A percentile compares a stretch with the other conserved stretches of the same genome.
These are phyloP conservation scores for Hypoxylon perforatum DNA, from an alignment of 495 filamentous ascomycete genomes.

Conservation along the genomic window DNA sequence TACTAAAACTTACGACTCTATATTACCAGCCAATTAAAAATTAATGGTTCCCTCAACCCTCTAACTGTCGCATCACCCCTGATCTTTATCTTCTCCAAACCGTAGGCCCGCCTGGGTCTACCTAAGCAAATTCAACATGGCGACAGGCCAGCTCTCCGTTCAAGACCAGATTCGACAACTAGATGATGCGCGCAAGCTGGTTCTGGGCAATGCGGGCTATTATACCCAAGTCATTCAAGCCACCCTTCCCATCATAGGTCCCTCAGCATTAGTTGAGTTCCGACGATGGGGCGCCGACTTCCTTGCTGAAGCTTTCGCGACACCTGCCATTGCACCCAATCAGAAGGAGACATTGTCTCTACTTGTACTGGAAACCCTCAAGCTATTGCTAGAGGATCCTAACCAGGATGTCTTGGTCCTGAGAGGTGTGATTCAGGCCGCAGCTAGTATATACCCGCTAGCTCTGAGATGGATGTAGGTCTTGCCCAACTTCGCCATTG, in stretches of 20 bases:
- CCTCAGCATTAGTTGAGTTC: constrained; percentile 77
- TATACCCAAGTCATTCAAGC: constrained; percentile 92
- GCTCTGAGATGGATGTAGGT: constrained; percentile 95
- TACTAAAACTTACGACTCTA: no score
- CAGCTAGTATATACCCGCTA: constrained; percentile 90
- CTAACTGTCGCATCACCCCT: no score
- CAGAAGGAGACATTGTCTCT: constrained; percentile 82
- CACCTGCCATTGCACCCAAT: constrained; percentile 74
- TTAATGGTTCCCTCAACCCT: no score
- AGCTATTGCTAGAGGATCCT: constrained; percentile 75
- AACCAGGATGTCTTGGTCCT: constrained; percentile 79
- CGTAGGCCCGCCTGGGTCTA: constrained; percentile 26
- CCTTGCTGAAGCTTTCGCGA: constrained; percentile 93
- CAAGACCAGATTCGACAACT: constrained; percentile 84
- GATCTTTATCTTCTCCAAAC: constrained; percentile 3
- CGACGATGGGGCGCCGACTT: constrained; percentile 97
- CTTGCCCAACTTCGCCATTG: constrained; percentile 35
- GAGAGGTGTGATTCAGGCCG: constrained; percentile 83
- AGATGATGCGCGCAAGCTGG: constrained; percentile 85
- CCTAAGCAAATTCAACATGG: constrained; percentile 48
- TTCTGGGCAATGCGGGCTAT: constrained; percentile 81
- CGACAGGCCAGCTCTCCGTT: constrained; percentile 63
- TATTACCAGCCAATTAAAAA: no score
- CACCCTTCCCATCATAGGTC: constrained; percentile 87
- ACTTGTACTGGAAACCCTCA: constrained; percentile 77